These are phyloP conservation scores for Pseudozyma sp. DNA, from an alignment of 1,284 basidiomycete genomes.

Conservation along the genomic window DNA sequence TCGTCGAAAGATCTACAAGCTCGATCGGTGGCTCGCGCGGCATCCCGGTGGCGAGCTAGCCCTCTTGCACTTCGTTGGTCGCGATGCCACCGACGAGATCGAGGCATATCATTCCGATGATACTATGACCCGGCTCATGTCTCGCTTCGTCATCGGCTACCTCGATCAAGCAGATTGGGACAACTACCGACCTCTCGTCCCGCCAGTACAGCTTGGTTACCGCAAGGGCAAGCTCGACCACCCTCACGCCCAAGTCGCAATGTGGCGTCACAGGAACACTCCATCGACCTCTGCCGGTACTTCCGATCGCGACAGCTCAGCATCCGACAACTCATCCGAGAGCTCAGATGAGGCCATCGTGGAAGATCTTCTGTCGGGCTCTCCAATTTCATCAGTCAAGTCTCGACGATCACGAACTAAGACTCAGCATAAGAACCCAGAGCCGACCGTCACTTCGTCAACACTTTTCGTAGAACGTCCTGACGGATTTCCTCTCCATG, in stretches of 20 bases:
- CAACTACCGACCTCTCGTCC: slow-evolving; percentile 83
- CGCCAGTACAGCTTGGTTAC: slow-evolving; percentile 86
- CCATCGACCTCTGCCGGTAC: slow-evolving; percentile 10
- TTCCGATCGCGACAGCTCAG: slow-evolving; percentile 17
- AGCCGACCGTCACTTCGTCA: neutral
- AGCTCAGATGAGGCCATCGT: slow-evolving; percentile 21
- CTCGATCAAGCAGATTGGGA: slow-evolving; percentile 74
- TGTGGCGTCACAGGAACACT: slow-evolving; percentile 51
- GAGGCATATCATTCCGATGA: slow-evolving; percentile 86
- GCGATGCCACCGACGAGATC: slow-evolving; percentile 94
- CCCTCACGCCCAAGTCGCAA: slow-evolving; percentile 62
- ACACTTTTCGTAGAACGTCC: slow-evolving; percentile 38
- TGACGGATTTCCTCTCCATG: slow-evolving; percentile 58
- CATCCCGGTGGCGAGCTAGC: slow-evolving; percentile 93
- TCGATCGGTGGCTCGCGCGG: slow-evolving; percentile 82
- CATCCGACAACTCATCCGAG: slow-evolving; percentile 10
- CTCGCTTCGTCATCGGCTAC: slow-evolving; percentile 79
- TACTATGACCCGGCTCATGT: slow-evolving; percentile 76
- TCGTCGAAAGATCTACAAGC: slow-evolving; percentile 80
- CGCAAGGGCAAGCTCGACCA: slow-evolving; percentile 63
- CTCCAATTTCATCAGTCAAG: neutral
- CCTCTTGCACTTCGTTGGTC: slow-evolving; percentile 93
- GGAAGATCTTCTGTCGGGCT: slow-evolving; percentile 10
- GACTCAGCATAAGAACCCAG: neutral
- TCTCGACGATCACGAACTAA: neutral